Percentiles rank a stretch among this genome's conserved stretches.
Conservation (phyloP, 2,329 filamentous ascomycete genomes). For the Capronia coronata region DNA sequence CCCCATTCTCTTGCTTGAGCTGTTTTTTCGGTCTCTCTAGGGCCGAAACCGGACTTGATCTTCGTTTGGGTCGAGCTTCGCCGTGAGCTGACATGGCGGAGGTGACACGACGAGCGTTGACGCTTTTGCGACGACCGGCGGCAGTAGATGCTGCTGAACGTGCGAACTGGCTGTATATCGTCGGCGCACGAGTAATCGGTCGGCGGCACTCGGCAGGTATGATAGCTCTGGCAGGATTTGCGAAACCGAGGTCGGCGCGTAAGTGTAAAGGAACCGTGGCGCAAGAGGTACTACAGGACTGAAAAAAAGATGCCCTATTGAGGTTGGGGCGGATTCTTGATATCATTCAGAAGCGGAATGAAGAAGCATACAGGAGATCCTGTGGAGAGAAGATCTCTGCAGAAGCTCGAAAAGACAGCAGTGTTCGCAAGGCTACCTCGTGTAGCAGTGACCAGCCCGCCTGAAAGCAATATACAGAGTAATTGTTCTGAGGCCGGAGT, state of each 20-base stretch:
- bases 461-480: no score
- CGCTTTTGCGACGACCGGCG: neutral
- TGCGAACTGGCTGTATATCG: neutral
- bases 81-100: constrained; percentile 46
- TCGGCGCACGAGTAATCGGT: neutral
- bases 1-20: constrained; percentile 43
- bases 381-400: neutral
- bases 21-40: constrained; percentile 52
- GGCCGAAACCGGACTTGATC: constrained; percentile 46
- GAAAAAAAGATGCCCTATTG: constrained; percentile 15
- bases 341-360: constrained; percentile 19
- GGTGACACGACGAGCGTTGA: neutral
- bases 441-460: no score
- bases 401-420: neutral
- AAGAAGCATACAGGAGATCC: neutral
- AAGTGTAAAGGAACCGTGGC: constrained; percentile 1
- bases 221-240: neutral
- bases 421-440: constrained; percentile 1
- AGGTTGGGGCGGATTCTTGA: constrained; percentile 13
- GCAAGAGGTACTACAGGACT: constrained; percentile 12
- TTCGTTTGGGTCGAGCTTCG: constrained; percentile 48
- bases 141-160: neutral
- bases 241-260: constrained; percentile 1
- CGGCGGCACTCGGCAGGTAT: neutral
- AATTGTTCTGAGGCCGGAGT: neutral